These are phyloP conservation scores for Fusarium hainanense DNA, from an alignment of 2,329 filamentous ascomycete genomes.

Conservation along the genomic window DNA sequence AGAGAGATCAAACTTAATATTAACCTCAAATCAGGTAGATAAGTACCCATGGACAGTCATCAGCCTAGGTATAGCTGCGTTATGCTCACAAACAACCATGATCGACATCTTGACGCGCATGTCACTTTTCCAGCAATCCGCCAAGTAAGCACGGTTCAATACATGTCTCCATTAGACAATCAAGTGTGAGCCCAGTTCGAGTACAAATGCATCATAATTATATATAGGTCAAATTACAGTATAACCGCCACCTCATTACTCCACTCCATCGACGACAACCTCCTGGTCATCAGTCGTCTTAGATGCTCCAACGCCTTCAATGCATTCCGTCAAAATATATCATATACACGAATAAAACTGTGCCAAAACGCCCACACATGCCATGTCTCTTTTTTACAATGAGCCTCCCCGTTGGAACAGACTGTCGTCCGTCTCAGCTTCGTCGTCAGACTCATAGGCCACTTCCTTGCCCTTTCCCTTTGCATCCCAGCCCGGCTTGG, in stretches of 20 bases:
- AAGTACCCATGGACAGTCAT: neutral
- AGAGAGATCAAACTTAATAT: neutral
- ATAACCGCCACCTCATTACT: conserved; percentile 38
- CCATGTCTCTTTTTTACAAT: conserved; percentile 46
- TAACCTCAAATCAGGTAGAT: neutral
- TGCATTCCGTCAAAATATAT: conserved; percentile 32
- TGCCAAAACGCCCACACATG: conserved; percentile 30
- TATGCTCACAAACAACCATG: neutral
- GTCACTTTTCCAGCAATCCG: neutral
- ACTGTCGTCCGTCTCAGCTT: conserved; percentile 48
- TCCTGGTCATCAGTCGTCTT: neutral
- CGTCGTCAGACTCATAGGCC: conserved; percentile 52
- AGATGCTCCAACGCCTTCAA: conserved; percentile 33
- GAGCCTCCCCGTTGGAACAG: conserved; percentile 56
- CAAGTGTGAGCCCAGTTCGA: neutral
- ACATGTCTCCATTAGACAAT: neutral
- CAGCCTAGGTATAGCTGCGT: neutral
- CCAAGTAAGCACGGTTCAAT: neutral
- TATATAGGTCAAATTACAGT: conserved; percentile 28
- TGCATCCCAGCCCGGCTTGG: conserved; percentile 49
- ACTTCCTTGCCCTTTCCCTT: conserved; percentile 64
- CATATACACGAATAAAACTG: conserved; percentile 17
- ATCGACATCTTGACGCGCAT: neutral
- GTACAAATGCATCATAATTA: conserved; percentile 15
- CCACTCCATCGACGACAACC: conserved; percentile 15